Conservation (phyloP, 495 filamentous ascomycete genomes). For the Pyrenula massariospora region DNA sequence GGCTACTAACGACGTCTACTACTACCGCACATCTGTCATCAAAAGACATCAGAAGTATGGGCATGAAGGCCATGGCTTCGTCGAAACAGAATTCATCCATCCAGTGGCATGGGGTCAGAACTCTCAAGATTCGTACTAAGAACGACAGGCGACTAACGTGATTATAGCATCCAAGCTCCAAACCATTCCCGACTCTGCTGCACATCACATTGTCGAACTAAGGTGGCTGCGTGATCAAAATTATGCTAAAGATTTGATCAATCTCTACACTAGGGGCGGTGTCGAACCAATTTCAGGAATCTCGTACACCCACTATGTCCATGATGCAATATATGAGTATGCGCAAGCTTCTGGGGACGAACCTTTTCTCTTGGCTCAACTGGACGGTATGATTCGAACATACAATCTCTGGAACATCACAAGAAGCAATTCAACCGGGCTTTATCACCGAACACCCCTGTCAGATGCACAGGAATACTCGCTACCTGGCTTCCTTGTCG, state of each 20-base stretch:
- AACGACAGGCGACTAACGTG: too few species aligned
- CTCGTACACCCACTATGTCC: conserved; percentile 29
- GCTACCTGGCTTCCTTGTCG: conserved; percentile 27
- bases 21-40: conserved; percentile 29
- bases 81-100: conserved; percentile 30
- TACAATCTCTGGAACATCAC: conserved; percentile 28
- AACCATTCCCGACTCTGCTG: conserved; percentile 27
- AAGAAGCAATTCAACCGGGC: conserved; percentile 16
- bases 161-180: conserved; percentile 10
- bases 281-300: conserved; percentile 19
- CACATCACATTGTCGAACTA: conserved; percentile 33
- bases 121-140: too few species aligned
- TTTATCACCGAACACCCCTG: conserved; percentile 30
- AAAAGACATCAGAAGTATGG: conserved; percentile 29
- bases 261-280: conserved; percentile 28
- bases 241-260: conserved; percentile 28
- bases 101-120: conserved; percentile 23
- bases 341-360: conserved; percentile 27
- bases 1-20: conserved; percentile 31
- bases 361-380: conserved; percentile 20
- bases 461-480: conserved; percentile 33
- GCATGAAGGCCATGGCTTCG: conserved; percentile 26
- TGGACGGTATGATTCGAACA: conserved; percentile 25
- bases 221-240: conserved; percentile 29
- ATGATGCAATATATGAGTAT: conserved; percentile 23